Evolutionary conservation across 768 basidiomycete genomes (phyloP), one percentile per base, ranked within the genome.

Genomic region (Kwoniella pini): DNA sequence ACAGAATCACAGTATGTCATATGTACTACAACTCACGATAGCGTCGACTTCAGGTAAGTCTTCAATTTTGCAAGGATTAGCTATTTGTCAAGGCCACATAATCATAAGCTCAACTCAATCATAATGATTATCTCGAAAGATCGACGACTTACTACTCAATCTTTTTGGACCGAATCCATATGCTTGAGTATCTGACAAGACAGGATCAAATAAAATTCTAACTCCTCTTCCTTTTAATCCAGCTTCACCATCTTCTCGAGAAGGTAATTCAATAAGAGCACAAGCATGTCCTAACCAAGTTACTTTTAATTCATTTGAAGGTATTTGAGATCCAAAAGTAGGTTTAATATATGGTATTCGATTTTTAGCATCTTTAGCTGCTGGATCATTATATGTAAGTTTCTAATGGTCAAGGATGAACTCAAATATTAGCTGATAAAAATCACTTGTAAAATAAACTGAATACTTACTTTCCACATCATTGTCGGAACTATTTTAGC

Each of bases 21-120:
- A 36, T 36, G 7, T 9, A 36, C 33, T 36, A 36, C 9, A 5
- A 68, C 70, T 68, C 30, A 76, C 82, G 30, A 87, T 80, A n/a
- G 82, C 82, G 67, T 87, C 86, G 17, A 87, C 70, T 42, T 85
- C 82, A 0, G 86, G 86, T 44, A 87, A 79, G 3, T 86, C 84
- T 43, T 83, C 80, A 22, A 85, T 80, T 19, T 80, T 71, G 50
- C 84, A 85, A 0, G 85, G 82, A 0, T 83, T 75, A 3, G 80
- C 71, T 68, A 61, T 38, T 6, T 42, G 40, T 10, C 11, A 42
- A 42, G 5, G n/a, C 19, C 40, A 11, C 19, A 42, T n/a, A n/a
- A n/a, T n/a, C 19, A 42, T 42, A 6, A 42, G 40, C 19, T 42
- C 15, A 36, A 15, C 33, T 36, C 33, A 15, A 7, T 15, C 33